Evolutionary conservation across 345 rosid genomes (phyloP).

Genomic region (Eucalyptus marginata): DNA sequence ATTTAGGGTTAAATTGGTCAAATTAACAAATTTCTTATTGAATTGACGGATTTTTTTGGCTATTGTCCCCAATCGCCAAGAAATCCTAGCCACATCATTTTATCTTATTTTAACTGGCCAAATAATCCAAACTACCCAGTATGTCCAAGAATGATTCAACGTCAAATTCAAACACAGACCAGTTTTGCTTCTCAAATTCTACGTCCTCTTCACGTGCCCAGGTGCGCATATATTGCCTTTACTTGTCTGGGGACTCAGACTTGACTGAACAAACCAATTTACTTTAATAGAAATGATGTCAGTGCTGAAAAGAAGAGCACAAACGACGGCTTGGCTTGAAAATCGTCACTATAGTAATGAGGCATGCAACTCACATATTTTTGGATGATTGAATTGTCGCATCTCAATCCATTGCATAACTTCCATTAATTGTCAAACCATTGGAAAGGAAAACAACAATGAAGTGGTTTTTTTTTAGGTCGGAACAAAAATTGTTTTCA

Average conservation of each 20-base stretch:
- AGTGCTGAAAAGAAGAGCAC: no score
- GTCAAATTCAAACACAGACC: not conserved
- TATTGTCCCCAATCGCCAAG: not conserved
- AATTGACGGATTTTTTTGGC: not conserved
- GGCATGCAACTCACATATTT: not conserved
- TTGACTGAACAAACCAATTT: not conserved
- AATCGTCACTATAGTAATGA: not conserved
- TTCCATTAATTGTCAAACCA: not conserved
- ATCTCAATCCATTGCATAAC: not conserved
- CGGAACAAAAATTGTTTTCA: no score
- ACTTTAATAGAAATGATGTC: not conserved
- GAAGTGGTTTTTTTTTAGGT: not conserved
- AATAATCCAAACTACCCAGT: not conserved
- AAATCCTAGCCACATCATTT: not conserved
- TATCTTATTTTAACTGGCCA: not conserved
- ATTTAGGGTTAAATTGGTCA: rapidly evolving
- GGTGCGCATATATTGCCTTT: not conserved
- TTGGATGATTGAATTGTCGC: not conserved
- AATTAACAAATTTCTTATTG: no score
- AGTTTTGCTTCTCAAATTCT: not conserved
- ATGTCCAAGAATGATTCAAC: not conserved
- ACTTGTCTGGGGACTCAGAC: not conserved
- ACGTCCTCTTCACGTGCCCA: not conserved
- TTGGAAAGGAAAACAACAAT: not conserved
- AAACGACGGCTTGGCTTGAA: not conserved